A percentile compares a stretch with the other conserved stretches of the same genome.
Evolutionary conservation across 1,284 basidiomycete genomes (phyloP).

Genomic region (Pseudozyma sp.): DNA sequence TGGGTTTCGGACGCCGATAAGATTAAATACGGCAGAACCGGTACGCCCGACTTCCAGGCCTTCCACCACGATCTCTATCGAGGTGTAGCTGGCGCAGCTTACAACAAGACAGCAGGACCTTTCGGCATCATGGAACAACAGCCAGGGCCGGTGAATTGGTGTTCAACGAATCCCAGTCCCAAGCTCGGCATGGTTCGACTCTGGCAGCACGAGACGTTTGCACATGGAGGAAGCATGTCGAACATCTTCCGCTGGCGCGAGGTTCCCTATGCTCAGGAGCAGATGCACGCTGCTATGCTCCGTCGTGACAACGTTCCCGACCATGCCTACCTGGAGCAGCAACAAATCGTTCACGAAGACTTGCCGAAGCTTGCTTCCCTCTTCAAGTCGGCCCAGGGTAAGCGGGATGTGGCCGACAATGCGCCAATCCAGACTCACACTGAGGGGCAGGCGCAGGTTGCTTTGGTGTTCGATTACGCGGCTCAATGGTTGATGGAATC

Average conservation of each 20-base stretch:
- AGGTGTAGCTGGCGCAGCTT: constrained; percentile 43
- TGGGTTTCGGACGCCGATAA: constrained; percentile 47
- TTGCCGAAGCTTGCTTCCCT: constrained; percentile 28
- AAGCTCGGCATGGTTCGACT: constrained; percentile 46
- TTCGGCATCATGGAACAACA: constrained; percentile 55
- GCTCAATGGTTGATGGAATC: constrained; percentile 43
- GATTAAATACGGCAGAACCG: constrained; percentile 40
- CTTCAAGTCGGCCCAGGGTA: constrained; percentile 10
- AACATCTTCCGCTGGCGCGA: constrained; percentile 56
- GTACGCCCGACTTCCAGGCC: constrained; percentile 46
- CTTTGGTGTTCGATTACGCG: constrained; percentile 45
- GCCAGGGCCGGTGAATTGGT: constrained; percentile 48
- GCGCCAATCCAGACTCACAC: constrained; percentile 22
- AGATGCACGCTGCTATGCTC: constrained; percentile 56
- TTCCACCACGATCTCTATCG: constrained; percentile 47
- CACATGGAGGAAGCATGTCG: constrained; percentile 43
- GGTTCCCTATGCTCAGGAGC: constrained; percentile 52
- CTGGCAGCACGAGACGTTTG: constrained; percentile 54
- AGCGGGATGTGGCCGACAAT: constrained; percentile 19
- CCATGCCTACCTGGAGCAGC: constrained; percentile 47
- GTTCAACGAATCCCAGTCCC: constrained; percentile 36
- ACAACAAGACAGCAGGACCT: constrained; percentile 40
- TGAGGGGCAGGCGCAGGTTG: constrained; percentile 41
- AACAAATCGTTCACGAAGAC: constrained; percentile 43
- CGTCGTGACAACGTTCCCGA: constrained; percentile 51